Base-by-base conservation (phyloP, 176 grass and related monocot genomes). In the Poa pratensis region DNA sequence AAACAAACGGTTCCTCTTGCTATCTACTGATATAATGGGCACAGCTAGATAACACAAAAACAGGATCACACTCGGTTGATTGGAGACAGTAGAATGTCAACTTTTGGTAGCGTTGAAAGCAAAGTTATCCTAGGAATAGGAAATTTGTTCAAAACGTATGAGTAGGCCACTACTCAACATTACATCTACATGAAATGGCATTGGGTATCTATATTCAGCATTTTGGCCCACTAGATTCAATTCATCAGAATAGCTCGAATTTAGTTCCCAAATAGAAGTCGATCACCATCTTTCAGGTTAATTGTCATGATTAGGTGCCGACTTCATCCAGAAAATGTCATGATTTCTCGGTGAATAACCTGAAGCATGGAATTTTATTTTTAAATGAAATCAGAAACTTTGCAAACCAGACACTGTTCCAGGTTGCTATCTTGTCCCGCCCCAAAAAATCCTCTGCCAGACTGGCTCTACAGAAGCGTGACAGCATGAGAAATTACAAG, bases 401-500 rank as follows among this genome's bases (percentile, higher is more conserved):
- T 19, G 15, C 60, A 42, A 42, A 78, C 9, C 11, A 82, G n/a
- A 48, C 43, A 66, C 11, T 68, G 35, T 27, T 48, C 58, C 22
- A 79, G 46, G 58, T 57, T 73, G 32, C 0, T 14, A 88, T 43
- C 23, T 3, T 60, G 65, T 35, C 54, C 51, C 15, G n/a, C 34
- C 59, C 30, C 22, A 70, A 27, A 76, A 3, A 54, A 46, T 18
- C 17, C 6, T 62, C 62, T 61, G 30, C 9, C 2, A 82, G 23
- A 49, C 17, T 76, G 32, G 34, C 45, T 27, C 39, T 23, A 8
- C 78, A 54, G 22, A 43, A 34, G 5, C 61, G 0, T 46, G 78
- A 70, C 2, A 60, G 48, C n/a, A 42, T 55, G 52, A 71, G 79
- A 84, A 83, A 83, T 22, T 24, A 81, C 19, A 46, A 83, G 54